These are phyloP conservation scores for Tulasnella sp. DNA, from an alignment of 768 basidiomycete genomes.

Conservation along the genomic window DNA sequence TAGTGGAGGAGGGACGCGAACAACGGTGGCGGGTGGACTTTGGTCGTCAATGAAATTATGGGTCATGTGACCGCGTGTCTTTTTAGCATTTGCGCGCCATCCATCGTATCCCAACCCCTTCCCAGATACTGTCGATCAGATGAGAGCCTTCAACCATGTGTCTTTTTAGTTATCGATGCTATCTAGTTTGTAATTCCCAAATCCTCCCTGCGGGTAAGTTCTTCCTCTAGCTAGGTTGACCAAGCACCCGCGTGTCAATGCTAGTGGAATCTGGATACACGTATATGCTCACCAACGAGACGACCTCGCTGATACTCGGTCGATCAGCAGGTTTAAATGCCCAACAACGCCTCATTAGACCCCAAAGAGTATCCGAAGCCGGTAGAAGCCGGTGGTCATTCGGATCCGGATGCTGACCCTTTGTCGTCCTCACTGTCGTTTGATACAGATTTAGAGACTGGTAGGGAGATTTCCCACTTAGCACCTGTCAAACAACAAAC, in stretches of 20 bases:
- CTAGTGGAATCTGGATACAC: neutral
- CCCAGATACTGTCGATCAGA: neutral
- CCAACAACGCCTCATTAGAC: slow-evolving; percentile 6
- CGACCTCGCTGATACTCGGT: neutral
- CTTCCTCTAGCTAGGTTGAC: neutral
- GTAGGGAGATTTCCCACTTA: slow-evolving; percentile 4
- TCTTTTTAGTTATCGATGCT: neutral
- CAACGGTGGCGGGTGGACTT: too few relatives aligned
- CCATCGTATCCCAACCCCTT: too few relatives aligned
- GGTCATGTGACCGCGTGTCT: too few relatives aligned
- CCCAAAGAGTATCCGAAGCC: neutral
- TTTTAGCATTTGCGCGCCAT: too few relatives aligned
- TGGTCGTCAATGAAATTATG: too few relatives aligned
- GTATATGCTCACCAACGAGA: neutral
- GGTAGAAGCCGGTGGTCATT: neutral
- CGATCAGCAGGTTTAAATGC: neutral
- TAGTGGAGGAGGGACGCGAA: too few relatives aligned
- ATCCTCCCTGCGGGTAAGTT: neutral
- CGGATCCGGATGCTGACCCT: neutral
- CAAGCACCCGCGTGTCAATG: neutral
- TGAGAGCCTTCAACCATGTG: neutral
- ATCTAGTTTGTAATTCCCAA: neutral
- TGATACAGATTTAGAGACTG: neutral
- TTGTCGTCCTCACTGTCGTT: neutral
- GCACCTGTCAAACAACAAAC: neutral